phyloP scores from a whole-genome alignment of 768 basidiomycete species.

The Kondoa subrosea region DNA sequence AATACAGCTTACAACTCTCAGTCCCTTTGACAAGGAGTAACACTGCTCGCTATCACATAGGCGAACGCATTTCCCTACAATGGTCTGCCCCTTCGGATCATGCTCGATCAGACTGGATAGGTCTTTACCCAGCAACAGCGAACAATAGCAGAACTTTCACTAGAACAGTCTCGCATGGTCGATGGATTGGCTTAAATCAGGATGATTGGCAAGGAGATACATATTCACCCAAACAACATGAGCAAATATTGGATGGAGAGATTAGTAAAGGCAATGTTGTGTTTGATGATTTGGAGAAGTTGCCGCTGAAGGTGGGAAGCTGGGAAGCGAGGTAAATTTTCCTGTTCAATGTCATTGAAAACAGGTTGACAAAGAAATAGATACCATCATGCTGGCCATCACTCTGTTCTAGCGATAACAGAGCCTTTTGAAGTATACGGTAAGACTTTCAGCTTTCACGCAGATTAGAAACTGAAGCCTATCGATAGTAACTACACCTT shows the following conservation, averaged over 20 bases:
- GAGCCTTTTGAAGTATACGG: constrained; percentile 80
- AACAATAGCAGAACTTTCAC: constrained; percentile 72
- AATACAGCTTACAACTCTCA: constrained; percentile 55
- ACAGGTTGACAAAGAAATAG: constrained; percentile 28
- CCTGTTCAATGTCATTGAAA: no score
- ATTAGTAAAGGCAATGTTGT: constrained; percentile 37
- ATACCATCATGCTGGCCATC: constrained; percentile 92
- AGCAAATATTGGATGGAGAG: constrained; percentile 5
- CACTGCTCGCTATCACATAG: constrained; percentile 52
- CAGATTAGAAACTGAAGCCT: constrained; percentile 9
- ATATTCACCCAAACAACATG: constrained; percentile 34
- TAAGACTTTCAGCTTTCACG: constrained; percentile 34
- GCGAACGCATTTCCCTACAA: constrained; percentile 66
- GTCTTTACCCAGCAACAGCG: constrained; percentile 50
- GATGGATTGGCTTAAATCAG: constrained; percentile 80
- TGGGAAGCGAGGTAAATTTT: constrained; percentile 52
- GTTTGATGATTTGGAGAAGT: constrained; percentile 55
- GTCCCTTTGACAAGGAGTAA: constrained; percentile 32
- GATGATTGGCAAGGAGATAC: constrained; percentile 87
- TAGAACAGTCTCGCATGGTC: constrained; percentile 62
- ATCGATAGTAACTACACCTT: constrained; percentile 50
- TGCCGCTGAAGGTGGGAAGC: constrained; percentile 69
- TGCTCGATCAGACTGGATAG: constrained; percentile 89
- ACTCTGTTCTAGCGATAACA: constrained; percentile 77
- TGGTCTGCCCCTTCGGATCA: constrained; percentile 79